Evolutionary conservation across 345 rosid genomes (phyloP), one percentile per base, ranked within the genome.

Genomic region (Citrus trifoliata): DNA sequence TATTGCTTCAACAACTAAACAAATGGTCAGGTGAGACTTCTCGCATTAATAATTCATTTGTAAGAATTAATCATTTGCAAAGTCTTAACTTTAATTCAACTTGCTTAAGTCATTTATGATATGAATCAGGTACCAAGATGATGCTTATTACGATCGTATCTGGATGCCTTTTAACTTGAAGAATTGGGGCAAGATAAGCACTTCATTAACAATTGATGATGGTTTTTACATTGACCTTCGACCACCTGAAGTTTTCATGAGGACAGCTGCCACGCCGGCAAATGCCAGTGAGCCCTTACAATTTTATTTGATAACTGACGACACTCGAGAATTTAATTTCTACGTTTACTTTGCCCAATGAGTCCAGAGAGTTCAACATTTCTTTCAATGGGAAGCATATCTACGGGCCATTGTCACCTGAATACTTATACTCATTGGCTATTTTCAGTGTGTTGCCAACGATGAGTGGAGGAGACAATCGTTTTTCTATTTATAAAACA

Each of bases 301-400:
- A 19, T 55, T 91, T 40, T 88, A 82, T 56, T 80, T 85, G 37
- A 33, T 33, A 33, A 33, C 7, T 33, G 37, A 33, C 37, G 37
- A 33, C 7, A 33, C 37, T 33, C 37, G 5, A 7, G 37, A 33
- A 33, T 33, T 33, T 33, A 4, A 33, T 33, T 33, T 33, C 24
- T 91, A 76, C 86, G 37, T 87, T 83, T 82, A 90, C 82, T 86
- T 89, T 58, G 84, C 89, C 82, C 4, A 89, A 89, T 46, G 80
- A 84, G 67, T 65, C 90, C 24, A 85, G 92, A 67, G 71, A 68
- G 35, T 84, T 89, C 70, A 85, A 84, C 61, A 10, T 87, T 10
- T 72, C 83, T 4, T 42, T 85, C 18, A 89, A 88, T 69, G 89
- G 91, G 18, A 30, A 69, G 1, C 10, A 5, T 40, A n/a, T 80